phyloP scores from a whole-genome alignment of 768 basidiomycete species.

The Amanita jacksonii region DNA sequence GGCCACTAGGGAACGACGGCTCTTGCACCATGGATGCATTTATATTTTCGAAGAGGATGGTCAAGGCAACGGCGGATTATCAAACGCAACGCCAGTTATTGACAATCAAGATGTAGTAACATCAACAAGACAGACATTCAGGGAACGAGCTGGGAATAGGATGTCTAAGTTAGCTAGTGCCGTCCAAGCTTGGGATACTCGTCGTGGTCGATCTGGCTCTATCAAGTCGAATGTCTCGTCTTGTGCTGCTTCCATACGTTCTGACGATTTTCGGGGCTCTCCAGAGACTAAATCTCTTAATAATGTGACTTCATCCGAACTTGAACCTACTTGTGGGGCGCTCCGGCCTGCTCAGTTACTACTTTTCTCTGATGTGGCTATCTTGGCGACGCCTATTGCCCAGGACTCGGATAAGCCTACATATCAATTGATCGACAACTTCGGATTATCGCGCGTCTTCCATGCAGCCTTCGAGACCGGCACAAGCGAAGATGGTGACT shows the following conservation, averaged over 20 bases:
- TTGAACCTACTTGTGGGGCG: not conserved
- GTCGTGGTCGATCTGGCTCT: slow-evolving; percentile 34
- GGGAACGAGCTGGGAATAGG: slow-evolving; percentile 11
- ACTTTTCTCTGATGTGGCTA: slow-evolving; percentile 61
- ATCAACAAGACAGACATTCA: not conserved
- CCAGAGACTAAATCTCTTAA: not conserved
- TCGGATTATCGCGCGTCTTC: slow-evolving; percentile 42
- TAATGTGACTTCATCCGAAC: not conserved
- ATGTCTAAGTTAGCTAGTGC: slow-evolving; percentile 29
- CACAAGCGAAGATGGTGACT: slow-evolving; percentile 3
- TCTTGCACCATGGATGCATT: slow-evolving; percentile 61
- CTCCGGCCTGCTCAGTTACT: slow-evolving; percentile 16
- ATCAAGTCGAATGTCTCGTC: slow-evolving; percentile 21
- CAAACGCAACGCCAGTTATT: slow-evolving; percentile 11
- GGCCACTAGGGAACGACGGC: slow-evolving; percentile 61
- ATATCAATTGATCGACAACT: slow-evolving; percentile 22
- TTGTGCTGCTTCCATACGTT: slow-evolving; percentile 6
- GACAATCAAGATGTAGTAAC: not conserved
- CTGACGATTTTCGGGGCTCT: slow-evolving; percentile 2
- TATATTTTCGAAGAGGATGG: slow-evolving; percentile 17
- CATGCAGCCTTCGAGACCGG: slow-evolving; percentile 1
- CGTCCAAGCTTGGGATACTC: slow-evolving; percentile 32
- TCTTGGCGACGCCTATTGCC: slow-evolving; percentile 38
- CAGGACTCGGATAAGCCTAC: slow-evolving; percentile 13
- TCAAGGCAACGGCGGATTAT: slow-evolving; percentile 23